Evolutionary conservation across 2,329 filamentous ascomycete genomes (phyloP), one percentile per base, ranked within the genome.

Genomic region (Dothideomycetidae sp.): DNA sequence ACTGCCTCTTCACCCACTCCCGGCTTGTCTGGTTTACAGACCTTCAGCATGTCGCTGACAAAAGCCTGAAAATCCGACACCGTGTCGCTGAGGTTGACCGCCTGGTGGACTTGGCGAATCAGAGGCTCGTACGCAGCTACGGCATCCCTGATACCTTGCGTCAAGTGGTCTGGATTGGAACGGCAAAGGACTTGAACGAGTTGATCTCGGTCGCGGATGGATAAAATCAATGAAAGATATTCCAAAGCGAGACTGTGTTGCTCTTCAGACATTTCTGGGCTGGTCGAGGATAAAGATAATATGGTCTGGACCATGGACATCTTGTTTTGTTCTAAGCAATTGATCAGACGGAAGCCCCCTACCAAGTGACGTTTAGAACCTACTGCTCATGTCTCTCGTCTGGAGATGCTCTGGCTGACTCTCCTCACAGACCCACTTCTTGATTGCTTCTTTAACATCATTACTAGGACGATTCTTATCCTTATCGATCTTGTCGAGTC

Each of bases 111-210:
- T 3, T 67, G 61, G 14, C 81, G 68, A 39, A 90, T 82, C 42
- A 85, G 73, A 0, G 79, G 79, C 36, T 85, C 81, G 46, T 81
- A 82, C 2, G 77, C 75, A 0, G 67, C 62, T 4, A 85, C 70
- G 0, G 67, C 56, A 40, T 83, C 77, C 18, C 71, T 68, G 33
- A 86, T 60, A 1, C 73, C 67, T 5, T 73, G 67, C 0, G 81
- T 86, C n/a, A 85, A 64, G 7, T 79, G 64, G 48, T 88, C 82
- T 0, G 82, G 81, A 15, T 67, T 71, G 31, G 73, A 66, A 10
- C 71, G 70, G 55, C 81, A 88, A 10, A 85, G 58, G 0, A 74
- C 69, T 10, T 67, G 65, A 10, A 73, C 71, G 33, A 88, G 74
- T 47, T 76, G 69, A 40, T 81, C 73, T n/a, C 81, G 71, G 51